These are phyloP conservation scores for Apiosordaria backusii DNA, from an alignment of 495 filamentous ascomycete species.

Conservation along the genomic window DNA sequence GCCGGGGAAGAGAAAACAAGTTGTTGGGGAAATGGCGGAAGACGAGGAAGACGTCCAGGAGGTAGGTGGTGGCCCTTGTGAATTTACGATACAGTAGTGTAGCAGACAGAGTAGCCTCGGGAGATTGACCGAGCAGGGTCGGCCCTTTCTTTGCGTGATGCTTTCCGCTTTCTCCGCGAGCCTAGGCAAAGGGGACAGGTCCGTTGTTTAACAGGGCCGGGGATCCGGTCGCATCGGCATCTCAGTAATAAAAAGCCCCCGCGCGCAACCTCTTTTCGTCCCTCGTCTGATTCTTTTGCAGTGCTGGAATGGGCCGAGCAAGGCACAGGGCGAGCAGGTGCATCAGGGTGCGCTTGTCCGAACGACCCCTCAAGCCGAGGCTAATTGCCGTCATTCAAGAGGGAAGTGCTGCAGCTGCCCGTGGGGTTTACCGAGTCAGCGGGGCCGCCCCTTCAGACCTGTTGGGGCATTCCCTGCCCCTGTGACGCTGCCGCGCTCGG, in stretches of 20 bases:
- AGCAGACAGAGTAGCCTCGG: slow-evolving; percentile 17
- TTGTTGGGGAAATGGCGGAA: background rate
- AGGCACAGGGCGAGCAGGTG: too few species aligned
- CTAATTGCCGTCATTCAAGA: slow-evolving; percentile 28
- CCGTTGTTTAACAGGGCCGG: slow-evolving; percentile 10
- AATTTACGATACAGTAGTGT: slow-evolving; percentile 6
- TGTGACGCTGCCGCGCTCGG: background rate
- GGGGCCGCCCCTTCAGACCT: slow-evolving; percentile 1
- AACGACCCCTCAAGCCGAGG: slow-evolving; percentile 33
- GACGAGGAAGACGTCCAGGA: background rate
- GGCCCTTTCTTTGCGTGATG: slow-evolving; percentile 8
- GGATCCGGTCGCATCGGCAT: slow-evolving; percentile 15
- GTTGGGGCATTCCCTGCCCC: background rate
- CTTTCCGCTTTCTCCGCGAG: slow-evolving; percentile 17
- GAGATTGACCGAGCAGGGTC: slow-evolving; percentile 21
- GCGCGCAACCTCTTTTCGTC: background rate
- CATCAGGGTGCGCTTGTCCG: slow-evolving; percentile 23
- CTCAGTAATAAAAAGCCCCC: background rate
- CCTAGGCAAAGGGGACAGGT: slow-evolving; percentile 19
- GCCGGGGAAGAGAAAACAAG: background rate
- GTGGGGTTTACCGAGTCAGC: slow-evolving; percentile 23
- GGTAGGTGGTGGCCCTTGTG: slow-evolving; percentile 3
- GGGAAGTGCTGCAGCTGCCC: background rate
- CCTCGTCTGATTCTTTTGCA: too few species aligned
- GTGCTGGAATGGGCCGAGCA: too few species aligned